phyloP scores from a whole-genome alignment of 352 stramenopile species.

The Plasmopara viticola region DNA sequence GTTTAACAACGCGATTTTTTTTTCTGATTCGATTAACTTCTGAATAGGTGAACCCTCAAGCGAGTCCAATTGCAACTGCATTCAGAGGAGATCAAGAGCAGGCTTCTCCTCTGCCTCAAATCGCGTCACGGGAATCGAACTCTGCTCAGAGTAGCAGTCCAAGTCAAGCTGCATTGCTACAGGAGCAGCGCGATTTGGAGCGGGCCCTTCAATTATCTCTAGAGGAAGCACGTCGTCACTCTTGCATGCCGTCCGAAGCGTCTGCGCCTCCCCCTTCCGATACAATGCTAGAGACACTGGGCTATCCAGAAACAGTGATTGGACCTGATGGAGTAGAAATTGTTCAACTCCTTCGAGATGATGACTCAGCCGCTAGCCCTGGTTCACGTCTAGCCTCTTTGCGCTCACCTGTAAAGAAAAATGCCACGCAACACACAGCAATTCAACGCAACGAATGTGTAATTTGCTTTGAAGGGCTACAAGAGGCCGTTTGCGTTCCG shows the following conservation, averaged over 20 bases:
- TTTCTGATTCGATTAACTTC: slow-evolving; percentile 4
- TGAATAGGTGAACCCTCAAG: slow-evolving; percentile 16
- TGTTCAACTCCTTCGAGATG: slow-evolving; percentile 46
- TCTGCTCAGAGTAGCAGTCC: slow-evolving; percentile 5
- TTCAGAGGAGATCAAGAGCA: slow-evolving; percentile 13
- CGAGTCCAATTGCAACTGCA: slow-evolving; percentile 20
- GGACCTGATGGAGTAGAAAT: slow-evolving; percentile 74
- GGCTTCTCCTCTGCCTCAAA: slow-evolving; percentile 2
- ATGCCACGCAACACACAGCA: slow-evolving; percentile 3
- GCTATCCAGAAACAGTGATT: slow-evolving; percentile 40
- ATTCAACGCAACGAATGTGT: slow-evolving; percentile 50
- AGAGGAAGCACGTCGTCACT: slow-evolving; percentile 39
- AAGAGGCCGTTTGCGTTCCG: slow-evolving; percentile 71
- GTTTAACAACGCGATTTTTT: neutral
- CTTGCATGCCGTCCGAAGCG: slow-evolving; percentile 15
- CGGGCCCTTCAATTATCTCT: slow-evolving; percentile 48
- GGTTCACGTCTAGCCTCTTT: slow-evolving; percentile 7
- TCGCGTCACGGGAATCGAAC: slow-evolving; percentile 3
- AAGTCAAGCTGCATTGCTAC: slow-evolving; percentile 24
- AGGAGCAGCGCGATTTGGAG: slow-evolving; percentile 56
- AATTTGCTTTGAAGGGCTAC: slow-evolving; percentile 76
- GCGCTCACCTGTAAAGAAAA: slow-evolving; percentile 6
- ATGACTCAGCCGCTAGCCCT: slow-evolving; percentile 11
- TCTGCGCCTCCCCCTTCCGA: slow-evolving; percentile 30
- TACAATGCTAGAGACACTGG: slow-evolving; percentile 29